Conservation (phyloP, 345 rosid species). For the Heritiera littoralis region DNA sequence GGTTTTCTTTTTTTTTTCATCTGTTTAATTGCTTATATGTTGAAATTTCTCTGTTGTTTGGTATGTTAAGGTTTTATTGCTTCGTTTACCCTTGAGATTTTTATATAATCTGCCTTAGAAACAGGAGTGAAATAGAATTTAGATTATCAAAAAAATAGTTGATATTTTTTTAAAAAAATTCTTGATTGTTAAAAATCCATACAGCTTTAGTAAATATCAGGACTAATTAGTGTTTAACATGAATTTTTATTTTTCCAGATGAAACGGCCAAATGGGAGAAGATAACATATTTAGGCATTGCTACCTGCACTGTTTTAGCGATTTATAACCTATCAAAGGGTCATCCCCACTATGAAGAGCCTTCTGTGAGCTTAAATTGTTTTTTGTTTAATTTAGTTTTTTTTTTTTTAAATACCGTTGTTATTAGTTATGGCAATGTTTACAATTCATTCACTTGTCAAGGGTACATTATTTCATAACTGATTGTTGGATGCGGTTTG, state of each 20-base stretch:
- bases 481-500: conserved; percentile 8
- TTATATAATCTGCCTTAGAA: neutral
- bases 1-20: conserved; percentile 8
- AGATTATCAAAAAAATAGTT: neutral
- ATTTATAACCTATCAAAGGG: conserved; percentile 67
- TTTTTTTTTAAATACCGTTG: neutral
- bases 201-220: neutral
- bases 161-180: neutral
- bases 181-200: neutral
- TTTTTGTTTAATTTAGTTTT: neutral
- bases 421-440: neutral
- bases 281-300: conserved; percentile 75
- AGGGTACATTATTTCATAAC: neutral
- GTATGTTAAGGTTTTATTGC: neutral
- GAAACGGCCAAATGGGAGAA: conserved; percentile 95
- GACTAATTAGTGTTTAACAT: neutral
- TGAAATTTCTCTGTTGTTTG: neutral
- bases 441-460: neutral
- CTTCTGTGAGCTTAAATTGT: conserved; percentile 60
- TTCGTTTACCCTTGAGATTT: conserved; percentile 14
- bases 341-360: conserved; percentile 85
- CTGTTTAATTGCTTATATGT: neutral
- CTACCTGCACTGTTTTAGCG: conserved; percentile 60
- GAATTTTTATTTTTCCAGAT: conserved; percentile 37
- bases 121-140: neutral